A percentile compares a stretch with the other conserved stretches of the same genome.
Conservation (phyloP, 768 basidiomycete species). For the Termitomyces sp. region DNA sequence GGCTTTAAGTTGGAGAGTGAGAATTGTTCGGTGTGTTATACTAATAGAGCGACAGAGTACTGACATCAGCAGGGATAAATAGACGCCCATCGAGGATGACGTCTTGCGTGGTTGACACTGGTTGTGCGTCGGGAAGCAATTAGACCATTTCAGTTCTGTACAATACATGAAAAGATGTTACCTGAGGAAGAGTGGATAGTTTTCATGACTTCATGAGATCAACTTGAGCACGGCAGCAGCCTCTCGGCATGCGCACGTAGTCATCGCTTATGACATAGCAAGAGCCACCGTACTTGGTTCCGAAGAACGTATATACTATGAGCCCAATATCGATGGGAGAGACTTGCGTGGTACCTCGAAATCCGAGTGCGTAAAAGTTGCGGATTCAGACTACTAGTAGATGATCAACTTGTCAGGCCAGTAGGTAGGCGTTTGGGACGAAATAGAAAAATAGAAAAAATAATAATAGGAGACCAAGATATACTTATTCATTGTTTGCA, state of each 20-base stretch:
- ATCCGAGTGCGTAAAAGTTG: background rate
- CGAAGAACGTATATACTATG: background rate
- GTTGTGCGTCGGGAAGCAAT: background rate
- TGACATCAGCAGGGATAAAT: background rate
- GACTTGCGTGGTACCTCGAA: background rate
- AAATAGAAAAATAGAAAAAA: background rate
- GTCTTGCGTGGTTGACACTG: background rate
- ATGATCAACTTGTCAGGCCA: background rate
- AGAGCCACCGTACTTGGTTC: background rate
- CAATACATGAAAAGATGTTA: background rate
- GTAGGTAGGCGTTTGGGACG: background rate
- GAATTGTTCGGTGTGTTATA: slow-evolving; percentile 1
- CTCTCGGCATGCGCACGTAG: background rate
- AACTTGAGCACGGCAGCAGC: background rate
- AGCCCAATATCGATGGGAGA: background rate
- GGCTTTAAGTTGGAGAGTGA: background rate
- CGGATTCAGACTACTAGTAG: background rate
- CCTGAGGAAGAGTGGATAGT: background rate
- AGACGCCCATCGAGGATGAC: slow-evolving; percentile 3
- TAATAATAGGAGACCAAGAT: background rate
- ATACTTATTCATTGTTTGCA: background rate
- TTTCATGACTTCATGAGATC: background rate
- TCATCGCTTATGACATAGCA: background rate
- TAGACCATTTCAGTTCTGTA: background rate
- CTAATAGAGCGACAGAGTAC: background rate